phyloP scores from a whole-genome alignment of 768 basidiomycete genomes.

The Lactarius hatsudake region DNA sequence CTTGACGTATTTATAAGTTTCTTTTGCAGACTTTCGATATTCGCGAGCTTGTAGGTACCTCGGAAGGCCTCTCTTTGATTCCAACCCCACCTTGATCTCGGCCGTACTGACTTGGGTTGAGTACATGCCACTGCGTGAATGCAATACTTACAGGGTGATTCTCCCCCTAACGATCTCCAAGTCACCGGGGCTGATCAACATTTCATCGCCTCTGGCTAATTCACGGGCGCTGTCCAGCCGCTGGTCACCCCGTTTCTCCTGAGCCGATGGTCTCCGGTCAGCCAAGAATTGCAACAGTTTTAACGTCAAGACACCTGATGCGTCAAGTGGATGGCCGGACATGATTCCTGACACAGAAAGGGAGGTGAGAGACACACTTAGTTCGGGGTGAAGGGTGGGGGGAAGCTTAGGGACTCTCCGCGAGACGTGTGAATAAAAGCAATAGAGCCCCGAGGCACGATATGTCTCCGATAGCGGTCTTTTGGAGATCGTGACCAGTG shows the following conservation, averaged over 20 bases:
- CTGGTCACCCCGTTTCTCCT: background rate
- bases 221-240: conserved; percentile 11
- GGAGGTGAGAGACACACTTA: background rate
- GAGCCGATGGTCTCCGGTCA: background rate
- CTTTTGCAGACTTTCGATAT: conserved; percentile 4
- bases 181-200: background rate
- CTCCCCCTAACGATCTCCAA: conserved; percentile 6
- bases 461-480: background rate
- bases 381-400: background rate
- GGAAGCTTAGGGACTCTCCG: background rate
- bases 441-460: background rate
- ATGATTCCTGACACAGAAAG: background rate
- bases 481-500: background rate
- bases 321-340: background rate
- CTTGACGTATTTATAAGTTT: conserved; percentile 2
- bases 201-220: background rate
- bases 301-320: conserved; percentile 9
- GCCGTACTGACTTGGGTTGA: background rate
- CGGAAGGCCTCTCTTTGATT: background rate
- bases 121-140: background rate
- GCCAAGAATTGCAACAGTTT: conserved; percentile 7
- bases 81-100: conserved; percentile 6
- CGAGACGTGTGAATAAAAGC: background rate
- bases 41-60: conserved; percentile 14
- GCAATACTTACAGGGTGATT: conserved; percentile 1